phyloP scores from a whole-genome alignment of 371 early-diverging fungal genomes.

The Lichtheimia corymbifera region DNA sequence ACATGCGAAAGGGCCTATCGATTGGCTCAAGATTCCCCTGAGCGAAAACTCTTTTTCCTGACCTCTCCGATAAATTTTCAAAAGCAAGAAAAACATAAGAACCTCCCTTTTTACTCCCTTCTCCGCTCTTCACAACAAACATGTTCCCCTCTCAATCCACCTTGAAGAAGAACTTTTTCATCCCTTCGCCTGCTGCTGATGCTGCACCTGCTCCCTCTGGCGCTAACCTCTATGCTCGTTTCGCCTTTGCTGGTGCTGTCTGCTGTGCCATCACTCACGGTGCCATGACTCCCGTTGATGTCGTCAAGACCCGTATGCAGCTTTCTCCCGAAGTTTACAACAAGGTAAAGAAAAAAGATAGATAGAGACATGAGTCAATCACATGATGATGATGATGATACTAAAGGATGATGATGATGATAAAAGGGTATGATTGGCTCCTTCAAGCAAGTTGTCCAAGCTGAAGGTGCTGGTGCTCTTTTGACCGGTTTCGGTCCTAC shows the following conservation, averaged over 20 bases:
- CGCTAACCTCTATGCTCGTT: slow-evolving; percentile 67
- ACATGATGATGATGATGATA: not conserved
- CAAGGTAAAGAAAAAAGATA: slow-evolving; percentile 59
- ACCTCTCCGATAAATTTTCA: too few relatives aligned
- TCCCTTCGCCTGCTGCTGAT: slow-evolving; percentile 49
- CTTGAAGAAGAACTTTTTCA: slow-evolving; percentile 49
- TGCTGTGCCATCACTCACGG: slow-evolving; percentile 79
- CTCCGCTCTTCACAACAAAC: not conserved
- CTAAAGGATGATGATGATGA: not conserved
- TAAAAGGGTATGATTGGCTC: slow-evolving; percentile 52
- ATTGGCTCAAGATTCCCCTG: slow-evolving; percentile 9
- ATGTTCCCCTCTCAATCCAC: slow-evolving; percentile 48
- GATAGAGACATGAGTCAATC: slow-evolving; percentile 1
- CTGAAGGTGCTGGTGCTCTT: slow-evolving; percentile 85
- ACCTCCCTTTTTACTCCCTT: slow-evolving; percentile 10
- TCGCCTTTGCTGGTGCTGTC: slow-evolving; percentile 75
- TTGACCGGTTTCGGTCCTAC: slow-evolving; percentile 88
- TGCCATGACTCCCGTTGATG: slow-evolving; percentile 67
- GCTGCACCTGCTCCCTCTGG: slow-evolving; percentile 61
- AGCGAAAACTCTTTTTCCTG: slow-evolving; percentile 7
- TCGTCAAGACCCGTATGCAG: slow-evolving; percentile 73
- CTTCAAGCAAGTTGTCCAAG: slow-evolving; percentile 74
- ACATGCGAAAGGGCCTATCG: not conserved
- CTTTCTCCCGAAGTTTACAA: slow-evolving; percentile 69
- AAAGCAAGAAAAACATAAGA: too few relatives aligned